phyloP scores from a whole-genome alignment of 83 land plant genomes.

The Picea abies region DNA sequence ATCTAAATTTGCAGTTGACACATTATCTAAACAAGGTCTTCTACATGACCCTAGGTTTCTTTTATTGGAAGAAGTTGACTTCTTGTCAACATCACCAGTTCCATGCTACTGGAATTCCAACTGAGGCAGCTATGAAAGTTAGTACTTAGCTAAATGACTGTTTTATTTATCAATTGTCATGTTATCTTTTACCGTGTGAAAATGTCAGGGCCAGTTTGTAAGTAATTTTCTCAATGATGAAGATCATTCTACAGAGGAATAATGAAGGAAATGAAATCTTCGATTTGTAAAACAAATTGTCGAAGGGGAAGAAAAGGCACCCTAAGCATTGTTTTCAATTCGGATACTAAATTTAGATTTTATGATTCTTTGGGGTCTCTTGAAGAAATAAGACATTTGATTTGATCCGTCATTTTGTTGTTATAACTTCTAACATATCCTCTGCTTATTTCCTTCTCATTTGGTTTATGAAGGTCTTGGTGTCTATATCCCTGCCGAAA shows the following conservation, averaged over 20 bases:
- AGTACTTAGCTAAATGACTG: too few relatives aligned
- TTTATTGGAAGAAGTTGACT: too few relatives aligned
- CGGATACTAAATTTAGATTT: too few relatives aligned
- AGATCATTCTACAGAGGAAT: neutral
- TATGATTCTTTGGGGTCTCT: neutral
- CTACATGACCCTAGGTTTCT: too few relatives aligned
- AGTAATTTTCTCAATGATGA: neutral
- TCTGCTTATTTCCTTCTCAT: too few relatives aligned
- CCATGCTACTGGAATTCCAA: constrained; percentile 87
- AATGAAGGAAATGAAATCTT: neutral
- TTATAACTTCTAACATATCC: too few relatives aligned
- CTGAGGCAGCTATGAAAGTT: constrained; percentile 96
- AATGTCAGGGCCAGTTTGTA: neutral
- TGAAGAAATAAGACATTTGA: too few relatives aligned
- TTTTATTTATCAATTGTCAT: neutral
- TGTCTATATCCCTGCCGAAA: too few relatives aligned
- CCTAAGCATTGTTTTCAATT: neutral
- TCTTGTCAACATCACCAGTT: constrained; percentile 46
- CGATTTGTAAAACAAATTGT: neutral
- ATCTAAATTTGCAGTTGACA: too few relatives aligned
- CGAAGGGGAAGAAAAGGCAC: neutral
- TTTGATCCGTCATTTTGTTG: neutral
- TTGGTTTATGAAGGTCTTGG: too few relatives aligned
- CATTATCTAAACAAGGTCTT: too few relatives aligned
- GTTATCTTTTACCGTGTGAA: too few relatives aligned